Percentiles rank a stretch among this genome's conserved stretches.
phyloP scores from a whole-genome alignment of 2,329 filamentous ascomycete genomes.

The Neonectria ditissima region DNA sequence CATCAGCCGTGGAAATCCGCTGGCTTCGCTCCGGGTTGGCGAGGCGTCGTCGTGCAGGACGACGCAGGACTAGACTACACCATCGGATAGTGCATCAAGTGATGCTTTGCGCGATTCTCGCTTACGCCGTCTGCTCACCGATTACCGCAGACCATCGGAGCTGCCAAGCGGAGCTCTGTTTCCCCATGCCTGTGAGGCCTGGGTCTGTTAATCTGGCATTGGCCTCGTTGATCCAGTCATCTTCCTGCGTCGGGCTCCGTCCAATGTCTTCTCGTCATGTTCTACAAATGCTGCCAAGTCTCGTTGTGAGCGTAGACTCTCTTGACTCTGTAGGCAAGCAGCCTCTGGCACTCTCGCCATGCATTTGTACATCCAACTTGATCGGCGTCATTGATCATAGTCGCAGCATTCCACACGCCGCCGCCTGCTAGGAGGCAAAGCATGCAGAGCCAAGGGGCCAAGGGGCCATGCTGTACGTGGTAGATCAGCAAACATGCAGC shows the following conservation, averaged over 20 bases:
- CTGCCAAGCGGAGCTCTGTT: constrained; percentile 2
- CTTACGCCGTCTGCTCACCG: constrained; percentile 1
- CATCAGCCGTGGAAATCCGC: constrained; percentile 2
- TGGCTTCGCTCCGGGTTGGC: constrained; percentile 1
- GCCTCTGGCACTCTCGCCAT: neutral
- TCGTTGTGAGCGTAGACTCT: neutral
- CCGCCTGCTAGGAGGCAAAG: neutral
- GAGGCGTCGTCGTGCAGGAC: constrained; percentile 10
- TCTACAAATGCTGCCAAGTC: neutral
- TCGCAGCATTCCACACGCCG: neutral
- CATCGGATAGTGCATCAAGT: constrained; percentile 5
- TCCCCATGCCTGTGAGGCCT: neutral
- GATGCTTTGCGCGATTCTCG: constrained; percentile 6
- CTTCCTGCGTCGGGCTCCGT: neutral
- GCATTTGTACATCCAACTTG: neutral
- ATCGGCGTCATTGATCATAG: neutral
- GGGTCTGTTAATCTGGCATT: neutral
- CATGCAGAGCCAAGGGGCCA: neutral
- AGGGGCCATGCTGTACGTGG: neutral
- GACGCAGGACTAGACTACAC: neutral
- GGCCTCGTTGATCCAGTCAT: neutral
- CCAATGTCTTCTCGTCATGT: neutral
- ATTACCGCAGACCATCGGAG: neutral
- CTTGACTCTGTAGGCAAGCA: neutral
- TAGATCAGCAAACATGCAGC: constrained; percentile 36